phyloP scores from a whole-genome alignment of 2,329 filamentous ascomycete genomes.

The Fusarium denticulatum region DNA sequence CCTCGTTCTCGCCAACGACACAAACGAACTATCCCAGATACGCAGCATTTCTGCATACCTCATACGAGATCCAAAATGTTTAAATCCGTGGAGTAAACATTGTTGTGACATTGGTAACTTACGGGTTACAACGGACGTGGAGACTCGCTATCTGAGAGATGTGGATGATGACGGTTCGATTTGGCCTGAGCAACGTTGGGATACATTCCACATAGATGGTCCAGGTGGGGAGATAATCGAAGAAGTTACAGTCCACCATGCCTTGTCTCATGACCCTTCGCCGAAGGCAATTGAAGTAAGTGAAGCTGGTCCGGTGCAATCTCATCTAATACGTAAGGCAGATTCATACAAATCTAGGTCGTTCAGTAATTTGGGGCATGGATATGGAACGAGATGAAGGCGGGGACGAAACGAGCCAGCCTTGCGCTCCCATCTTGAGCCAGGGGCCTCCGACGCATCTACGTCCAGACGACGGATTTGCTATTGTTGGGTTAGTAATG shows the following conservation, averaged over 20 bases:
- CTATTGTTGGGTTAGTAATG: neutral
- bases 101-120: neutral
- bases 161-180: neutral
- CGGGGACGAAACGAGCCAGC: fast-evolving
- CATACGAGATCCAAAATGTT: fast-evolving
- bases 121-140: fast-evolving
- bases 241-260: fast-evolving
- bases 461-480: neutral
- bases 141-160: fast-evolving
- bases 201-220: fast-evolving
- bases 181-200: neutral
- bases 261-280: fast-evolving
- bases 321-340: neutral
- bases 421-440: too few species aligned
- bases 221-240: fast-evolving
- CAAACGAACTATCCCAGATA: fast-evolving
- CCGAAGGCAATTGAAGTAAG: neutral
- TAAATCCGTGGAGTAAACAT: fast-evolving
- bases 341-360: neutral
- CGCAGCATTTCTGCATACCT: neutral
- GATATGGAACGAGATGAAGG: fast-evolving
- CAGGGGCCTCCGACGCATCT: neutral
- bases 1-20: fast-evolving
- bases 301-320: fast-evolving
- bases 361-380: neutral